These are phyloP conservation scores for Metschnikowia chrysomelidarum DNA, from an alignment of 805 yeast species.

Conservation along the genomic window DNA sequence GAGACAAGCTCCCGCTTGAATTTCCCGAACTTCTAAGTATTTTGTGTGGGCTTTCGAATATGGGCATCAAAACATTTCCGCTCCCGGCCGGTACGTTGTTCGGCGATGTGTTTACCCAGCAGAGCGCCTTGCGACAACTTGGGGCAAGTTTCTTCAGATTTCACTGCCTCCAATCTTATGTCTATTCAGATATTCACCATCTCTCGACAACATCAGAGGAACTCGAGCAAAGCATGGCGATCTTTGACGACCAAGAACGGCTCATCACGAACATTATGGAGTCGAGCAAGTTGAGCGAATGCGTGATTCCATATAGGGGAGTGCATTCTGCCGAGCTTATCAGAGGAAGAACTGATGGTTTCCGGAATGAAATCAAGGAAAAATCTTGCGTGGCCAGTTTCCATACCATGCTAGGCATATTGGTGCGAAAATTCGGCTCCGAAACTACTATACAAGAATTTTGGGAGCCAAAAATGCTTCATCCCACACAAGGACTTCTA, in stretches of 20 bases:
- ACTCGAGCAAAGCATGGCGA: constrained; percentile 23
- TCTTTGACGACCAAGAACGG: constrained; percentile 20
- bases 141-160: constrained; percentile 27
- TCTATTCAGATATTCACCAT: constrained; percentile 29
- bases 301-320: constrained; percentile 33
- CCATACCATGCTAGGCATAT: constrained; percentile 37
- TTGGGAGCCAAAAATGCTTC: constrained; percentile 16
- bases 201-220: constrained; percentile 31
- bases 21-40: constrained; percentile 27
- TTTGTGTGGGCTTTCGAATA: constrained; percentile 30
- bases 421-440: constrained; percentile 29
- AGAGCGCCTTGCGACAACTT: constrained; percentile 22
- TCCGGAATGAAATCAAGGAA: constrained; percentile 19
- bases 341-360: constrained; percentile 11
- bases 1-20: constrained; percentile 24
- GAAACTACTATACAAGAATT: constrained; percentile 21
- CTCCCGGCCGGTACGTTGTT: constrained; percentile 11
- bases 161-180: constrained; percentile 24
- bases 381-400: constrained; percentile 35
- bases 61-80: constrained; percentile 13
- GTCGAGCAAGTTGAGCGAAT: constrained; percentile 24
- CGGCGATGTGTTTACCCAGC: constrained; percentile 10
- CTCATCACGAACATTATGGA: constrained; percentile 33
- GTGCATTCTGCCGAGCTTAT: constrained; percentile 23
- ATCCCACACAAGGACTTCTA: constrained; percentile 28